Evolutionary conservation across 2,329 filamentous ascomycete genomes (phyloP).

Genomic region (Pseudogymnoascus pannorum): DNA sequence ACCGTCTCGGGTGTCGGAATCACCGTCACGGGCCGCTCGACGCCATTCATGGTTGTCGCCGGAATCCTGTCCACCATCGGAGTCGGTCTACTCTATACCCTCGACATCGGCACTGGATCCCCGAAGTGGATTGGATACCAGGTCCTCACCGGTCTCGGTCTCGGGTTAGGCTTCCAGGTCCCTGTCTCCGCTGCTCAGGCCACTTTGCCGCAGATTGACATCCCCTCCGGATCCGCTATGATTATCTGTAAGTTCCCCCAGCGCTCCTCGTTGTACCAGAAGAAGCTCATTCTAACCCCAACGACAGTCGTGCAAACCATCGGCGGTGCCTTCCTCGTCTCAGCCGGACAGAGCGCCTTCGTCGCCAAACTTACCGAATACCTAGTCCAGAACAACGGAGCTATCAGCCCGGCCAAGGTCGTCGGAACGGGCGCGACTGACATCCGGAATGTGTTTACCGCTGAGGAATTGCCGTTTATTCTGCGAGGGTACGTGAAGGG

Average conservation of each 20-base stretch:
- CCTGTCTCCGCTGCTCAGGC: constrained; percentile 46
- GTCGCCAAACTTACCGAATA: constrained; percentile 22
- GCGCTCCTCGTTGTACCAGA: too few species aligned
- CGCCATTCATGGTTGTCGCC: constrained; percentile 40
- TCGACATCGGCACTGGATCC: constrained; percentile 35
- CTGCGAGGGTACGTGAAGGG: constrained; percentile 34
- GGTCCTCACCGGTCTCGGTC: constrained; percentile 41
- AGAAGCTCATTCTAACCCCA: constrained; percentile 2
- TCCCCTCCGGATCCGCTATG: constrained; percentile 48
- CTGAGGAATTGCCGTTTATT: constrained; percentile 31
- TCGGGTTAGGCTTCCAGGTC: constrained; percentile 40
- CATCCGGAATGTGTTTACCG: constrained; percentile 30
- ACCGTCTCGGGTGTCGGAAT: constrained; percentile 35
- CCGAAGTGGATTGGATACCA: constrained; percentile 48
- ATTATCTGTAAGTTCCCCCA: constrained; percentile 32
- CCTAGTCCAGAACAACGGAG: constrained; percentile 26
- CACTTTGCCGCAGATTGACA: constrained; percentile 43
- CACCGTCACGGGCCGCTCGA: constrained; percentile 35
- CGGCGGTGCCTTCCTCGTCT: constrained; percentile 51
- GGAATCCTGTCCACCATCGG: constrained; percentile 37
- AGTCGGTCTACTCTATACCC: constrained; percentile 36
- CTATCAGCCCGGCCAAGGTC: constrained; percentile 27
- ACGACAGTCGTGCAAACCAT: constrained; percentile 48
- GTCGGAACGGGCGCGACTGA: constrained; percentile 38
- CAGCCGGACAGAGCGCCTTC: constrained; percentile 47